Evolutionary conservation across 805 yeast genomes (phyloP).

Genomic region (Wickerhamomyces ciferrii): DNA sequence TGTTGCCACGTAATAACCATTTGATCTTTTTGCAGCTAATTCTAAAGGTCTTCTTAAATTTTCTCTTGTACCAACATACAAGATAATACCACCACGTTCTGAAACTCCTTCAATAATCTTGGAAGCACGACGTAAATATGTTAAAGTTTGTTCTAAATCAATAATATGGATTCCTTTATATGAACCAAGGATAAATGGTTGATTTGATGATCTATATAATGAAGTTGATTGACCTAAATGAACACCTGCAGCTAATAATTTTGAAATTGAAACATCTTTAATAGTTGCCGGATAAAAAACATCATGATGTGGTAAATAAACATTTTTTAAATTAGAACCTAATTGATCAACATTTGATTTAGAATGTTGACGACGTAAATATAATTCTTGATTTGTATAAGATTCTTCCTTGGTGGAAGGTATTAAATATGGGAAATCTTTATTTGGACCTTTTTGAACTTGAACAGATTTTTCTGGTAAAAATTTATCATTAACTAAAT

Average conservation of each 20-base stretch:
- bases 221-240: slow-evolving; percentile 91
- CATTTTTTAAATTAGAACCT: slow-evolving; percentile 59
- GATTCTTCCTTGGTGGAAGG: slow-evolving; percentile 58
- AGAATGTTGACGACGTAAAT: slow-evolving; percentile 66
- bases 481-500: not conserved
- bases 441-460: slow-evolving; percentile 1
- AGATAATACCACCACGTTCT: slow-evolving; percentile 75
- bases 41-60: slow-evolving; percentile 73
- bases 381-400: slow-evolving; percentile 74
- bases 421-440: slow-evolving; percentile 54
- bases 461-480: slow-evolving; percentile 6
- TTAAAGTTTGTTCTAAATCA: slow-evolving; percentile 79
- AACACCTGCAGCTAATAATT: slow-evolving; percentile 85
- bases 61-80: slow-evolving; percentile 79
- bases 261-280: slow-evolving; percentile 57
- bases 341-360: slow-evolving; percentile 44
- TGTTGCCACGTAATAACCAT: slow-evolving; percentile 75
- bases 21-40: slow-evolving; percentile 70
- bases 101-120: slow-evolving; percentile 80
- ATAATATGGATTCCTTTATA: slow-evolving; percentile 90
- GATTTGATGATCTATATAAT: slow-evolving; percentile 73
- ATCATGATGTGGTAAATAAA: slow-evolving; percentile 68
- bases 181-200: slow-evolving; percentile 82
- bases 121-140: slow-evolving; percentile 75
- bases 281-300: slow-evolving; percentile 52